Evolutionary conservation across 306 rosid species (phyloP), one percentile per base, ranked within the genome.

Genomic region (Begonia loranthoides): DNA sequence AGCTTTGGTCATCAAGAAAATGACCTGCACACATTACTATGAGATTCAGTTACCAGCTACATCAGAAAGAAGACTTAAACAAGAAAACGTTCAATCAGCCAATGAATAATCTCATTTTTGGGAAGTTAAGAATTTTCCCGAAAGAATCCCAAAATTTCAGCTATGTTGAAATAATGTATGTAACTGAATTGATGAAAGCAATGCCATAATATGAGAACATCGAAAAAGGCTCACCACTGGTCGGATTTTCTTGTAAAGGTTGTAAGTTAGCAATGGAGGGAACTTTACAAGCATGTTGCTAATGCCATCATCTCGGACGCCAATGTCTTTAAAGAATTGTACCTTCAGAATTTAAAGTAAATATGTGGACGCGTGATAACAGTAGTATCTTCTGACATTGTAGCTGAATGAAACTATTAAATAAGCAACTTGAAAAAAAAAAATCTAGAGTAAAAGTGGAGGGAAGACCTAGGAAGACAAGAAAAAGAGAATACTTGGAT

Each of bases 201-300:
- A 28, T 4, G 9, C 4, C 9, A 8, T 28, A 5, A 3, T 28
- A 28, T 28, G 36, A 28, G 36, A 7, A 28, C 36, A 28, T 2
- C 36, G 9, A 28, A 63, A 76, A 56, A 59, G 44, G 79, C 95
- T 41, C 33, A 89, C 97, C 86, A 84, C 93, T 6, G 84, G 95
- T 14, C 87, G 75, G 59, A 89, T 84, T 79, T 89, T 89, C 84
- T 84, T 89, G 76, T 71, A 9, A 55, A 84, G 78, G 71, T 89
- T 89, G 80, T 79, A 89, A 41, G 95, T 84, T 28, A 89, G 79
- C 66, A 89, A 61, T 5, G 84, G 59, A 53, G 97, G 95, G 76
- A 84, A 89, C 59, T 79, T 84, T 17, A 82, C 97, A 66, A 89
- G 95, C 97, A 84, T 89, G 68, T 77, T 89, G 61, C 93, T 81